Evolutionary conservation across 192 early-diverging fungal genomes (phyloP), one percentile per base, ranked within the genome.

Genomic region (Linnemannia zychae): DNA sequence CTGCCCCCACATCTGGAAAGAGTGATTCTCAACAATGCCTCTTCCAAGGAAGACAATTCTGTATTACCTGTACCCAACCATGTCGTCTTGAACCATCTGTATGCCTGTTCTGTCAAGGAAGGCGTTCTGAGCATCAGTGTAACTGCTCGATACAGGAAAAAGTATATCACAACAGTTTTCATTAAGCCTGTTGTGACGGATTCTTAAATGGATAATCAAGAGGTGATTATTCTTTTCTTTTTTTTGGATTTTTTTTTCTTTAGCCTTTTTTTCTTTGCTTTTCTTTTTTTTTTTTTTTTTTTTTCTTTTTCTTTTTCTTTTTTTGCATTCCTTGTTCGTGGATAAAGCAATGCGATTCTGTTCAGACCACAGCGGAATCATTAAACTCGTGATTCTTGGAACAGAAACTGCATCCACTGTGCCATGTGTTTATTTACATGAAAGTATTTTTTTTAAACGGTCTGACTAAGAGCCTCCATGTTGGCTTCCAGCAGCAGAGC

Each of bases 101-200:
- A 98, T 84, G 98, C 98, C 9, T 98, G 96, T 81, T 96, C 95
- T 16, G 99, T 99, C 71, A 93, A 96, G 75, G 96, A 99, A 75
- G 96, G 97, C 20, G 98, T 99, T 22, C 96, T 99, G 96, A 98
- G 98, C 18, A 90, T 99, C 52, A 94, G 94, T 37, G 93, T 92
- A 36, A 99, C 98, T 16, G 92, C 95, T 44, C 92, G 98, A 72
- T 99, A 99, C 84, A 91, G 96, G 69, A 96, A 96, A 77, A 99
- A 99, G 95, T 85, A 85, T 70, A 85, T 85, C 48, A 85, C 83
- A 0, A 85, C 83, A 15, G 83, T 85, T 9, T 85, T 79, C 44
- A 85, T 85, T 48, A 85, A 85, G n/a, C 83, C 83, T 68, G 83
- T 85, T 11, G 83, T 79, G 1, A 76, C 74, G 16, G 75, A 77